Conservation (phyloP, 164 flowering plant genomes). For the Kalanchoe fedtschenkoi region DNA sequence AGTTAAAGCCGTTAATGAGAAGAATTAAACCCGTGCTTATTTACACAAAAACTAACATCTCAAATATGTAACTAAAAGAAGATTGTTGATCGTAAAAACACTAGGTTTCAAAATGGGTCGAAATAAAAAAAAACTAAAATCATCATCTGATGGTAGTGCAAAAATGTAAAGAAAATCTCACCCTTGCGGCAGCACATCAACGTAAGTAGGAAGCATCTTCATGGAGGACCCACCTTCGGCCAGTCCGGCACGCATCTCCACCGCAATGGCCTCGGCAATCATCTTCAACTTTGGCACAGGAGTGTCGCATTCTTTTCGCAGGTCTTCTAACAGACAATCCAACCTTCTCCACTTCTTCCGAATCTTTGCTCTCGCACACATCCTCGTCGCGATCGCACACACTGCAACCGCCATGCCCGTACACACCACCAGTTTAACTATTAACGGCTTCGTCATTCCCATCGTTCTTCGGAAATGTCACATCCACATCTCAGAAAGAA, state of each 20-base stretch:
- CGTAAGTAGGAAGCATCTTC: conserved; percentile 73
- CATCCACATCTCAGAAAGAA: too few relatives aligned
- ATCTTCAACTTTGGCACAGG: conserved; percentile 40
- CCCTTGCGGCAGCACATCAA: conserved; percentile 72
- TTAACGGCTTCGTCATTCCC: conserved; percentile 53
- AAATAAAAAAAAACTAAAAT: too few relatives aligned
- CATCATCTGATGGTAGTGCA: too few relatives aligned
- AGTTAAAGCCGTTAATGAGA: too few relatives aligned
- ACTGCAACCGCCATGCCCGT: conserved; percentile 49
- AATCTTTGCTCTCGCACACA: conserved; percentile 50
- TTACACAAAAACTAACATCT: too few relatives aligned
- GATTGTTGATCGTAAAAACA: too few relatives aligned
- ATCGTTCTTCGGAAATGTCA: too few relatives aligned
- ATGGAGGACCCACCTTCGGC: conserved; percentile 90
- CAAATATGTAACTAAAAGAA: too few relatives aligned
- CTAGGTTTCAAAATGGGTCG: too few relatives aligned
- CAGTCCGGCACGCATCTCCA: conserved; percentile 94
- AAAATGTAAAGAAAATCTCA: conserved; percentile 12
- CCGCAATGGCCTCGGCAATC: conserved; percentile 81
- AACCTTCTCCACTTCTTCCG: conserved; percentile 57
- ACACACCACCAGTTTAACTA: conserved; percentile 33
- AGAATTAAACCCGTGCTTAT: neutral
- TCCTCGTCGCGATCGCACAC: conserved; percentile 52
- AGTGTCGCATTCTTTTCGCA: conserved; percentile 56
- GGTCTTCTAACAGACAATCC: conserved; percentile 45